phyloP scores from a whole-genome alignment of 371 early-diverging fungal species.

The Blastocladiella emersonii region DNA sequence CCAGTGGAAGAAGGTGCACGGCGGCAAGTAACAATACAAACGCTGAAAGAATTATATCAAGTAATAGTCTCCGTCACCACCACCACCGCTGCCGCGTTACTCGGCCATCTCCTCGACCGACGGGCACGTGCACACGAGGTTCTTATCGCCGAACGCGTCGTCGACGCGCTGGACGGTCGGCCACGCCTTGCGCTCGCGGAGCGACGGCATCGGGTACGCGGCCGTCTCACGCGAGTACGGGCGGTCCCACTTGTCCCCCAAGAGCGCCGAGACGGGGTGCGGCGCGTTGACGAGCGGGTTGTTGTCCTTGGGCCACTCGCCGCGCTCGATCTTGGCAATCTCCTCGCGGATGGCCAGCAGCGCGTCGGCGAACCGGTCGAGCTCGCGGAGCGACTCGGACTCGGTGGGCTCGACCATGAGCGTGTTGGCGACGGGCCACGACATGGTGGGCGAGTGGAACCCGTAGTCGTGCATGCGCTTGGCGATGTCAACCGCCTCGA shows the following conservation, averaged over 20 bases:
- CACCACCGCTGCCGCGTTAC: too few species aligned
- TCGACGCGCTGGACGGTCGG: conserved; percentile 81
- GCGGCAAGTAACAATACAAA: conserved; percentile 7
- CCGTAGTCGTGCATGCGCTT: conserved; percentile 92
- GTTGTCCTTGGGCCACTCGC: conserved; percentile 60
- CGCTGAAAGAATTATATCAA: too few species aligned
- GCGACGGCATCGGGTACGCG: conserved; percentile 72
- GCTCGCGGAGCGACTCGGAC: conserved; percentile 76
- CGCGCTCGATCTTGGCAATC: conserved; percentile 71
- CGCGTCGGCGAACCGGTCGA: conserved; percentile 94
- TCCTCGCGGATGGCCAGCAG: conserved; percentile 87
- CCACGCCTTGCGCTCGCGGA: conserved; percentile 87
- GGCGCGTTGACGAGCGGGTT: conserved; percentile 82
- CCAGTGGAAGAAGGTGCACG: conserved; percentile 29
- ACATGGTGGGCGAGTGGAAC: conserved; percentile 97
- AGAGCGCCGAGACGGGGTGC: conserved; percentile 62
- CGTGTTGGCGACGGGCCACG: conserved; percentile 94
- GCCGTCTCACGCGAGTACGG: conserved; percentile 76
- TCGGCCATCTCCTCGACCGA: conserved; percentile 18
- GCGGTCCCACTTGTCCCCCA: conserved; percentile 62
- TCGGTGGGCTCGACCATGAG: conserved; percentile 99
- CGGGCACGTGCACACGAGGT: conserved; percentile 80
- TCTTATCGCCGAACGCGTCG: conserved; percentile 87
- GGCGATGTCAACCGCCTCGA: conserved; percentile 91
- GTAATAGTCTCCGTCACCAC: too few species aligned